Base-by-base conservation (phyloP, 139 green algal genomes). In the Micractinium sp. region DNA sequence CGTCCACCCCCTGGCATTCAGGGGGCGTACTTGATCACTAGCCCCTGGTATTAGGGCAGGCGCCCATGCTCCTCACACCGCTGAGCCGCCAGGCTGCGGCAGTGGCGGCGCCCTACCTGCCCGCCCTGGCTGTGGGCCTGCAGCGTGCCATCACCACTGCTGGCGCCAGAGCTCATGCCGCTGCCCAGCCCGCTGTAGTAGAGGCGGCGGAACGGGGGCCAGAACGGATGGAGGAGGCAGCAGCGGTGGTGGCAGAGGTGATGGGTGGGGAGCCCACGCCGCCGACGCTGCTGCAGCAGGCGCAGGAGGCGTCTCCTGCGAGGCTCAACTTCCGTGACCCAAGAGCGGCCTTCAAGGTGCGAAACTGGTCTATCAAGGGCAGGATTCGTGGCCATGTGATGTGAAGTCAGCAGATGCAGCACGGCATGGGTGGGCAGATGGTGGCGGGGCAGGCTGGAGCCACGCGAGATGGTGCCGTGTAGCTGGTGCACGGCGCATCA, bases 291-390 rank as follows among this genome's bases (percentile, higher is more conserved):
- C 29, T 35, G 9, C 74, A 67, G 76, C 39, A 71, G 38, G 47
- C 31, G 19, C 19, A 22, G 36, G 36, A 56, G 41, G 16, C 29
- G 29, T 63, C 39, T 7, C 87, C 75, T 29, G 27, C 47, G 3
- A 60, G 73, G 0, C 87, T 93, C 29, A 27, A 91, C 35, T 94
- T 94, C 36, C 56, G 88, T 67, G 79, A 94, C 85, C 85, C 90
- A 27, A 36, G 86, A 56, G 85, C 35, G 16, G 92, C 92, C 18
- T 93, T 91, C 56, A 69, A 85, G 85, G 89, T 91, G 69, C 7
- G 89, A 15, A 13, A 13, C 9, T n/a, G 38, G 7, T 14, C 36
- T 19, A 0, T 47, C n/a, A 20, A 7, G 36, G 36, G 9, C 35
- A 61, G 38, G 27, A 13, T 15, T 73, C 5, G 9, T 35, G 18